Conservation (phyloP, 192 early-diverging fungal species). For the Polychytrium aggregatum region DNA sequence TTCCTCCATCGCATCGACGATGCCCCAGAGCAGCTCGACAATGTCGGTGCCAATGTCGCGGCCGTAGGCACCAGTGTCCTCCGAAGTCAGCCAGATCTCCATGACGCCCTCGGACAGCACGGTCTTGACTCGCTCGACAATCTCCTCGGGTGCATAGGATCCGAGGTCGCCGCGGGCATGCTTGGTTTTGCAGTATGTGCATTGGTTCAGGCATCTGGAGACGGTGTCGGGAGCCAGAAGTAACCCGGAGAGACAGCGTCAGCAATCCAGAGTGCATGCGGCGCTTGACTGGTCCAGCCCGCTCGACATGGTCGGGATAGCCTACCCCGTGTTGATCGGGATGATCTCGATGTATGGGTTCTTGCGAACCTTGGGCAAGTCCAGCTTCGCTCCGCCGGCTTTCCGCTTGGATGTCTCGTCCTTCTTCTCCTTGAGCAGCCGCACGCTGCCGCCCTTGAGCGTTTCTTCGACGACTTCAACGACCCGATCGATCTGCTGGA, state of each 20-base stretch:
- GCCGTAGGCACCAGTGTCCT: constrained; percentile 50
- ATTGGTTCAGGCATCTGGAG: constrained; percentile 42
- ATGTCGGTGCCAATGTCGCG: constrained; percentile 33
- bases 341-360: constrained; percentile 50
- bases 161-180: constrained; percentile 38
- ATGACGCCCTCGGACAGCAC: constrained; percentile 42
- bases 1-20: constrained; percentile 28
- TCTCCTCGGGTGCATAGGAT: constrained; percentile 31
- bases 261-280: not conserved
- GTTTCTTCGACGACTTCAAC: constrained; percentile 53
- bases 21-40: constrained; percentile 31
- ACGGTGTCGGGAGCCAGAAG: not conserved
- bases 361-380: constrained; percentile 41
- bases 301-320: not conserved
- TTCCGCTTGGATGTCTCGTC: constrained; percentile 24
- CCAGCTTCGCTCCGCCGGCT: constrained; percentile 37
- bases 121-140: constrained; percentile 29
- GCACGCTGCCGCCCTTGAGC: constrained; percentile 36
- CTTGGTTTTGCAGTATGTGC: constrained; percentile 52
- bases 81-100: constrained; percentile 51
- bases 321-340: constrained; percentile 44
- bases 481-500: constrained; percentile 48
- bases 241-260: not conserved
- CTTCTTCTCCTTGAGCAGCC: constrained; percentile 15
- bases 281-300: not conserved